These are phyloP conservation scores for Nitzschia inconspicua DNA, from an alignment of 108 stramenopile species.

Conservation along the genomic window DNA sequence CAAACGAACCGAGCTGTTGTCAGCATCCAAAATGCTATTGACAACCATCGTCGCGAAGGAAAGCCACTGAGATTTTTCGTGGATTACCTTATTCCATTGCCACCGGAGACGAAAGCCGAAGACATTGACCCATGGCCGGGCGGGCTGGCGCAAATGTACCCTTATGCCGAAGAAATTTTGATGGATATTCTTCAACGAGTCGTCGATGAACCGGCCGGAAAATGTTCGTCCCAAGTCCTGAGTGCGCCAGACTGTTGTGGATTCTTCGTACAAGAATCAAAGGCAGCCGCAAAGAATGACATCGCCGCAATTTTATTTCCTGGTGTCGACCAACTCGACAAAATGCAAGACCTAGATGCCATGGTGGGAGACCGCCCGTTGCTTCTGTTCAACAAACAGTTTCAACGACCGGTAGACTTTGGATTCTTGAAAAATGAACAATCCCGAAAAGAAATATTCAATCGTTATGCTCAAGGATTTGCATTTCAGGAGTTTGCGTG, in stretches of 20 bases:
- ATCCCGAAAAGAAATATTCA: conserved; percentile 34
- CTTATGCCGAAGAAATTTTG: conserved; percentile 57
- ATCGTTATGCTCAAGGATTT: conserved; percentile 50
- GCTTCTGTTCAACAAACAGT: conserved; percentile 58
- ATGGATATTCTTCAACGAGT: conserved; percentile 47
- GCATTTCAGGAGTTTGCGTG: conserved; percentile 72
- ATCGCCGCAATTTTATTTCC: conserved; percentile 59
- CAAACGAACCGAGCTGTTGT: conserved; percentile 36
- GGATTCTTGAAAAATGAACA: conserved; percentile 40
- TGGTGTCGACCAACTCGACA: conserved; percentile 47
- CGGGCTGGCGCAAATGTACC: conserved; percentile 68
- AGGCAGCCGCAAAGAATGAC: conserved; percentile 38
- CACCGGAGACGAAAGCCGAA: conserved; percentile 51
- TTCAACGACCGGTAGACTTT: conserved; percentile 56
- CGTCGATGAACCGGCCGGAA: conserved; percentile 28
- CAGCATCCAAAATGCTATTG: conserved; percentile 24
- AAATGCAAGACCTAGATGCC: conserved; percentile 49
- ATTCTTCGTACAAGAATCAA: conserved; percentile 60
- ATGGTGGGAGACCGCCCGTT: conserved; percentile 58
- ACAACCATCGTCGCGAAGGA: conserved; percentile 1
- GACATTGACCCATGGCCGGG: conserved; percentile 76
- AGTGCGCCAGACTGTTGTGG: conserved; percentile 59
- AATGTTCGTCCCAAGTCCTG: conserved; percentile 51
- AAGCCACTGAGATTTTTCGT: conserved; percentile 38
- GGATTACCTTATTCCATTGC: conserved; percentile 63